Evolutionary conservation across 371 early-diverging fungal species (phyloP).

Genomic region (Rhizopus microsporus): DNA sequence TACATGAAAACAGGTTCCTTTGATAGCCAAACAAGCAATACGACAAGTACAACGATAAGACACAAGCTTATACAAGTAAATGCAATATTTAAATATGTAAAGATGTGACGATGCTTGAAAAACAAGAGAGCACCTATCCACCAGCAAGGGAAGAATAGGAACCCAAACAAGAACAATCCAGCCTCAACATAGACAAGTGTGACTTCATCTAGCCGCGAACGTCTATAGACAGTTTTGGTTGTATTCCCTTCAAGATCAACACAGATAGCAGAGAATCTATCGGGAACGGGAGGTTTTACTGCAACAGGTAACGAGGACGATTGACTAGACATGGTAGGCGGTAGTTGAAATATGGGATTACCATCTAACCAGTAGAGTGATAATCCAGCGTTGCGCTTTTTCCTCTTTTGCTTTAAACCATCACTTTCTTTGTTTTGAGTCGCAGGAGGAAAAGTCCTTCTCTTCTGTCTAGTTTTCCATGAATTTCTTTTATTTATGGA

Average conservation of each 20-base stretch:
- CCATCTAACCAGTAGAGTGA: conserved; percentile 1
- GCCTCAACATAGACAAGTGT: not conserved
- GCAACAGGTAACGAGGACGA: conserved; percentile 8
- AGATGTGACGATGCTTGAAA: conserved; percentile 1
- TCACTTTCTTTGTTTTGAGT: conserved; percentile 7
- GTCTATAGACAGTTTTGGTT: conserved; percentile 7
- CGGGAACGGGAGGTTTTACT: conserved; percentile 13
- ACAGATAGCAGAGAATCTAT: conserved; percentile 21
- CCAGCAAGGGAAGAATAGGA: conserved; percentile 29
- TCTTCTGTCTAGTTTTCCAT: conserved; percentile 18
- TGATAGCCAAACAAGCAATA: not conserved
- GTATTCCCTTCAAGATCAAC: conserved; percentile 9
- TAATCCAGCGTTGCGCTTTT: not conserved
- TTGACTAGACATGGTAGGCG: conserved; percentile 19
- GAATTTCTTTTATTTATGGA: conserved; percentile 4
- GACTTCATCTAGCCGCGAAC: not conserved
- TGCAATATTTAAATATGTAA: not conserved
- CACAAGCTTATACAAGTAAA: not conserved
- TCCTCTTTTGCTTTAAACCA: conserved; percentile 1
- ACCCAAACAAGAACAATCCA: conserved; percentile 26
- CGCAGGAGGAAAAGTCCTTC: conserved; percentile 23
- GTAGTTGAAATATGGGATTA: conserved; percentile 7
- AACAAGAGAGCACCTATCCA: conserved; percentile 20
- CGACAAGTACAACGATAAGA: not conserved
- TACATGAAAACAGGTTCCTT: not conserved